Percentiles rank a stretch among this genome's conserved stretches.
These are phyloP conservation scores for Zygoascus biomembranicola DNA, from an alignment of 805 yeast species.

Conservation along the genomic window DNA sequence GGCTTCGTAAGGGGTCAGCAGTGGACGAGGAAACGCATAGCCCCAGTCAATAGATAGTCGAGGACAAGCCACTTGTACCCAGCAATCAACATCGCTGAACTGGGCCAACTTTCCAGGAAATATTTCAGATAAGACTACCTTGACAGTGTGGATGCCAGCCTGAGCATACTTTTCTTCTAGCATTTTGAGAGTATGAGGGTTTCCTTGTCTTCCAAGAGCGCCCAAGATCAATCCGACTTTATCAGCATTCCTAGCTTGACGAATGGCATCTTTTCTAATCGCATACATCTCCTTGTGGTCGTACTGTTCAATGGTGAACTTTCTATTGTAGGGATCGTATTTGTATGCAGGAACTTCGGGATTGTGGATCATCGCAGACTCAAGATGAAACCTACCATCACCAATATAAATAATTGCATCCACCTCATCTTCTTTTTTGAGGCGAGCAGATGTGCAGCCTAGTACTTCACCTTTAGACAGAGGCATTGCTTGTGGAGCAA, in stretches of 20 bases:
- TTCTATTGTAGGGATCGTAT: conserved; percentile 91
- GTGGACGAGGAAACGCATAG: conserved; percentile 86
- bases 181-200: conserved; percentile 61
- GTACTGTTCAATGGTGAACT: conserved; percentile 81
- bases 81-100: conserved; percentile 90
- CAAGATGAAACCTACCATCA: conserved; percentile 93
- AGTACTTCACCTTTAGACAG: conserved; percentile 91
- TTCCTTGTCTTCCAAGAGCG: conserved; percentile 94
- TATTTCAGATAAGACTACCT: conserved; percentile 82
- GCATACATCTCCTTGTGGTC: conserved; percentile 76
- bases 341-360: conserved; percentile 87
- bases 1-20: conserved; percentile 92
- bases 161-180: conserved; percentile 46
- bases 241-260: conserved; percentile 47
- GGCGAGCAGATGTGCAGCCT: conserved; percentile 88
- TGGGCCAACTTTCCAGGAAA: conserved; percentile 87
- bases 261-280: conserved; percentile 68
- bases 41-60: conserved; percentile 97
- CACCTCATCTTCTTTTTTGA: conserved; percentile 35
- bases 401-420: conserved; percentile 88
- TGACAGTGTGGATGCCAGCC: conserved; percentile 61
- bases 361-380: conserved; percentile 94
- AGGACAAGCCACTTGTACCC: conserved; percentile 97
- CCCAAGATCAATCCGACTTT: conserved; percentile 84
- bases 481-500: conserved; percentile 89